These are phyloP conservation scores for Pterocarpus macrocarpus DNA, from an alignment of 306 rosid species.

Conservation along the genomic window DNA sequence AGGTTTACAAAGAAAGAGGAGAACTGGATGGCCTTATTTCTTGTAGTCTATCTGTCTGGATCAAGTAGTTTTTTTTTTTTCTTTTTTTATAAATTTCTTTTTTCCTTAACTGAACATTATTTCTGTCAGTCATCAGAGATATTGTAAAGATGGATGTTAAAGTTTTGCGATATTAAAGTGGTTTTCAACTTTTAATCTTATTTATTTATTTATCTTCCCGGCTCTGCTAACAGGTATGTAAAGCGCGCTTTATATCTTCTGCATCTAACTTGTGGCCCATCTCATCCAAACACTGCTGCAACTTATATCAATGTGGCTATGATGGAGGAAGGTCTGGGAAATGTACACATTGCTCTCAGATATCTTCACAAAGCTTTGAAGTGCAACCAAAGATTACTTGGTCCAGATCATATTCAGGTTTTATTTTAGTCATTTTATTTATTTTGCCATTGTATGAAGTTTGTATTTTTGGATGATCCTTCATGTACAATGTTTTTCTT, in stretches of 20 bases:
- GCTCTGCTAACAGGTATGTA: constrained; percentile 75
- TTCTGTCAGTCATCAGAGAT: constrained; percentile 4
- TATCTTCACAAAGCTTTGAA: constrained; percentile 98
- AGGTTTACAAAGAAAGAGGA: constrained; percentile 29
- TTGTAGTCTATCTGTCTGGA: background rate
- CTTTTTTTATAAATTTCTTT: background rate
- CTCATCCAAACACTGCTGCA: constrained; percentile 99
- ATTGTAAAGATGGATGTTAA: background rate
- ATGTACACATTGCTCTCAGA: constrained; percentile 96
- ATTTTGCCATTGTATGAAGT: constrained; percentile 31
- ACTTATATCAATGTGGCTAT: constrained; percentile 98
- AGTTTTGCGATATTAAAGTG: background rate
- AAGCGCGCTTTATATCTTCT: constrained; percentile 97
- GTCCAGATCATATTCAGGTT: constrained; percentile 99
- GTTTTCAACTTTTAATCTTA: constrained; percentile 38
- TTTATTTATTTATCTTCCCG: constrained; percentile 30
- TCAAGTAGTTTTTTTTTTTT: background rate
- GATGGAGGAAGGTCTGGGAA: constrained; percentile 99
- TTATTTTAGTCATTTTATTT: constrained; percentile 42
- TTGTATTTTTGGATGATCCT: constrained; percentile 8
- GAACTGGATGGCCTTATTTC: constrained; percentile 4
- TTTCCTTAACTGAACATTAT: background rate
- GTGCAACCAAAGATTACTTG: constrained; percentile 93
- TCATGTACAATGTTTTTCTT: constrained; percentile 14
- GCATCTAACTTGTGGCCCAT: constrained; percentile 97